phyloP scores from a whole-genome alignment of 768 basidiomycete genomes.

The button mushroom (Agaricus bisporus) region DNA sequence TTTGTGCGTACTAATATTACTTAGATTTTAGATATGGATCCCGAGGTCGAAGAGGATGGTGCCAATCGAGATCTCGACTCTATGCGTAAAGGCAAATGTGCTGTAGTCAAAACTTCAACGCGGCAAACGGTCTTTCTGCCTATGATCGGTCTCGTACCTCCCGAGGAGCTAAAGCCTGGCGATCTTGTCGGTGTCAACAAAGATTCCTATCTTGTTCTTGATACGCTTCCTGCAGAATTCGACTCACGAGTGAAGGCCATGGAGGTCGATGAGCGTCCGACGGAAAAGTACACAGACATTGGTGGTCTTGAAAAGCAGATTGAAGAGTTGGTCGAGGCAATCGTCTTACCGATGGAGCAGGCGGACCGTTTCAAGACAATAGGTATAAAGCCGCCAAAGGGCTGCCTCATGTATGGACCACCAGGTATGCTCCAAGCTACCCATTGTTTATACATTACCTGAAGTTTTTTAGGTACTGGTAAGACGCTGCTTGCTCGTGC shows the following conservation, averaged over 20 bases:
- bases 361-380: constrained; percentile 97
- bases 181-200: constrained; percentile 99
- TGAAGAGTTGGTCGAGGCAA: constrained; percentile 96
- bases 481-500: constrained; percentile 97
- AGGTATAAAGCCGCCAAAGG: constrained; percentile 98
- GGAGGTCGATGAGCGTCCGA: constrained; percentile 98
- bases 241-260: constrained; percentile 99
- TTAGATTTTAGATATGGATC: constrained; percentile 91
- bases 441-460: not conserved
- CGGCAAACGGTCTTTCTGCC: constrained; percentile 98
- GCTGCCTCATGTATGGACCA: constrained; percentile 97
- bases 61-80: constrained; percentile 94
- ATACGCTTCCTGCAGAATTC: constrained; percentile 93
- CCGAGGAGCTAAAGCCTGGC: constrained; percentile 82
- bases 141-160: constrained; percentile 93
- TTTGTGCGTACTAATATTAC: constrained; percentile 7
- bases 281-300: constrained; percentile 95
- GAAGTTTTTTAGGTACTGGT: constrained; percentile 59
- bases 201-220: constrained; percentile 95
- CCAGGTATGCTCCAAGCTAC: constrained; percentile 54
- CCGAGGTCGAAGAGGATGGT: constrained; percentile 90
- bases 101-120: constrained; percentile 98
- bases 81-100: constrained; percentile 97
- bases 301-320: constrained; percentile 99
- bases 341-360: constrained; percentile 98